These are phyloP conservation scores for Trichoderma atrobrunneum DNA, from an alignment of 2,329 filamentous ascomycete genomes.

Conservation along the genomic window DNA sequence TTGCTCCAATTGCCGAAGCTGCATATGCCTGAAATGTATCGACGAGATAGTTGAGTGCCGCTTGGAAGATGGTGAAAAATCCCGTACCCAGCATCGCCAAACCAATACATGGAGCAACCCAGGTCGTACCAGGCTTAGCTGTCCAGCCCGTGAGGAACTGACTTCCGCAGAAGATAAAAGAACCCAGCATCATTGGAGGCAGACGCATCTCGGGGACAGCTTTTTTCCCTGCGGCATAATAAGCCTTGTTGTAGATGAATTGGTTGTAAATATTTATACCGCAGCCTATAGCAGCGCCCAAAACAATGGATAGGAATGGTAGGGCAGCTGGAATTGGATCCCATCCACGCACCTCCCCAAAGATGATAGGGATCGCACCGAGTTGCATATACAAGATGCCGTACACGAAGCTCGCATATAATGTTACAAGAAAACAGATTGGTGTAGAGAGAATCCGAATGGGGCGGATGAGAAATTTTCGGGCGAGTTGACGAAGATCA, in stretches of 20 bases:
- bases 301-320: slow-evolving; percentile 61
- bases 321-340: slow-evolving; percentile 52
- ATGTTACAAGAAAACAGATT: slow-evolving; percentile 67
- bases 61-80: slow-evolving; percentile 48
- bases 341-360: slow-evolving; percentile 63
- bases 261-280: slow-evolving; percentile 62
- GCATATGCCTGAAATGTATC: slow-evolving; percentile 54
- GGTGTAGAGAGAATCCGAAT: slow-evolving; percentile 66
- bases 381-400: slow-evolving; percentile 63
- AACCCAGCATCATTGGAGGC: slow-evolving; percentile 51
- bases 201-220: slow-evolving; percentile 55
- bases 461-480: slow-evolving; percentile 67
- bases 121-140: slow-evolving; percentile 54
- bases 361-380: slow-evolving; percentile 56
- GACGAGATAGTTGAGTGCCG: slow-evolving; percentile 61
- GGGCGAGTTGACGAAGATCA: slow-evolving; percentile 54
- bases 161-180: slow-evolving; percentile 51
- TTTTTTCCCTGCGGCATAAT: slow-evolving; percentile 49
- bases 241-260: slow-evolving; percentile 58
- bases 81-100: slow-evolving; percentile 48
- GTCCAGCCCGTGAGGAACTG: slow-evolving; percentile 61
- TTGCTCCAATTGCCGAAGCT: slow-evolving; percentile 58
- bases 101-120: slow-evolving; percentile 54
- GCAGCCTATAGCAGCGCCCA: slow-evolving; percentile 61
- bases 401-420: slow-evolving; percentile 68